Evolutionary conservation across 139 green algal species (phyloP), one percentile per base, ranked within the genome.

Genomic region (Chlamydomonas incerta): DNA sequence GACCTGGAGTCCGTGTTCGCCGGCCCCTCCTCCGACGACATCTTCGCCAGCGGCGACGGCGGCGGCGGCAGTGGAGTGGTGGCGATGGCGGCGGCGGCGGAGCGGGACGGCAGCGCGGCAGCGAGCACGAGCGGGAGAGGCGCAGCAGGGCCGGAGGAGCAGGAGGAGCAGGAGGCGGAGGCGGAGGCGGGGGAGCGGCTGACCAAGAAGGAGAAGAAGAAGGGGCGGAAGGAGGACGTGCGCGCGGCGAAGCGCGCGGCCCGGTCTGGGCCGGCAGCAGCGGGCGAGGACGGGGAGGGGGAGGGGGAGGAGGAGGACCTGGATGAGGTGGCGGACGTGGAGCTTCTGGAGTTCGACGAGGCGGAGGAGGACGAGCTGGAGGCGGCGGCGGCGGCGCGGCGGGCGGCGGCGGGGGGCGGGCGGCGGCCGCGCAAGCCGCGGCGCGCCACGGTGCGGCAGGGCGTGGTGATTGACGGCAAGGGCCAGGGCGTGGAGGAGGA

Each of bases 1-100:
- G 82, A 91, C 17, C 71, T 91, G 26, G 72, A 79, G 33, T 35
- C 67, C 6, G 80, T 92, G 58, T 81, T 90, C 33, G 63, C n/a
- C n/a, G 88, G 80, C 11, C 79, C 77, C 15, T 50, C 58, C 29
- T 33, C 37, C 4, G 81, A 81, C 18, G 81, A 81, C 6, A n/a
- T 87, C 17, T 20, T 87, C 13, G 37, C 60, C 28, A 9, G 24
- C 0, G 29, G 21, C 29, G 37, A 0, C n/a, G 24, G 3, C 35
- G 62, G 24, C 76, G 68, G 47, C 31, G 60, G 65, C 47, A 68
- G n/a, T 20, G 47, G 63, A n/a, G 8, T 20, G 0, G 18, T 23
- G n/a, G 31, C 9, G 76, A 31, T 28, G 29, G 75, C 60, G 5
- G 37, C 37, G 15, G 62, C 37, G 60, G 23, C 29, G 37, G 35